These are phyloP conservation scores for Phytophthora boehmeriae DNA, from an alignment of 352 stramenopile genomes.

Conservation along the genomic window DNA sequence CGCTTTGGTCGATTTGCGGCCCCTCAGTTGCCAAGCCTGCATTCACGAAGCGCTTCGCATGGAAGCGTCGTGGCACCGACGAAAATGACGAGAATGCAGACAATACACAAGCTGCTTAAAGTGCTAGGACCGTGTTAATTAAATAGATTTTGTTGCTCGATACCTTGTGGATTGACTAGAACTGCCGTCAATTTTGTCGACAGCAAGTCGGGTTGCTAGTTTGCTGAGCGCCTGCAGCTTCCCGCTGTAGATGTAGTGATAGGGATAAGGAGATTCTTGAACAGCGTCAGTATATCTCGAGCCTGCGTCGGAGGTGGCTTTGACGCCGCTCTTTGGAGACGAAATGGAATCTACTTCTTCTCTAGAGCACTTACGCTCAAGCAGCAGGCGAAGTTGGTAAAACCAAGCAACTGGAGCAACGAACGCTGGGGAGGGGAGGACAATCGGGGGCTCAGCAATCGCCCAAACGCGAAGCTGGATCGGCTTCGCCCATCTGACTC, in stretches of 20 bases:
- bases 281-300: constrained; percentile 7
- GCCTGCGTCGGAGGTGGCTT: background rate
- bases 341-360: constrained; percentile 4
- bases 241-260: constrained; percentile 32
- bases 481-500: constrained; percentile 11
- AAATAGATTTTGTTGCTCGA: constrained; percentile 24
- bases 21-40: constrained; percentile 39
- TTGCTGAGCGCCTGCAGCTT: constrained; percentile 36
- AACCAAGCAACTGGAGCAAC: constrained; percentile 42
- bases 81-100: constrained; percentile 14
- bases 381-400: constrained; percentile 39
- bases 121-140: constrained; percentile 6
- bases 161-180: constrained; percentile 7
- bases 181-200: constrained; percentile 22
- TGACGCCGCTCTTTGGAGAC: constrained; percentile 11
- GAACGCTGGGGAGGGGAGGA: constrained; percentile 22
- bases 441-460: constrained; percentile 10
- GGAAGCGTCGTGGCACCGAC: constrained; percentile 40
- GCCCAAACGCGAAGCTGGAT: constrained; percentile 13
- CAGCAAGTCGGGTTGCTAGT: constrained; percentile 21
- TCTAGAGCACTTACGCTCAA: constrained; percentile 29
- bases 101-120: constrained; percentile 25
- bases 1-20: constrained; percentile 54
- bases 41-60: constrained; percentile 56
- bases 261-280: constrained; percentile 23